Conservation (phyloP, 2,329 filamentous ascomycete species). For the Penicillium sp. region DNA sequence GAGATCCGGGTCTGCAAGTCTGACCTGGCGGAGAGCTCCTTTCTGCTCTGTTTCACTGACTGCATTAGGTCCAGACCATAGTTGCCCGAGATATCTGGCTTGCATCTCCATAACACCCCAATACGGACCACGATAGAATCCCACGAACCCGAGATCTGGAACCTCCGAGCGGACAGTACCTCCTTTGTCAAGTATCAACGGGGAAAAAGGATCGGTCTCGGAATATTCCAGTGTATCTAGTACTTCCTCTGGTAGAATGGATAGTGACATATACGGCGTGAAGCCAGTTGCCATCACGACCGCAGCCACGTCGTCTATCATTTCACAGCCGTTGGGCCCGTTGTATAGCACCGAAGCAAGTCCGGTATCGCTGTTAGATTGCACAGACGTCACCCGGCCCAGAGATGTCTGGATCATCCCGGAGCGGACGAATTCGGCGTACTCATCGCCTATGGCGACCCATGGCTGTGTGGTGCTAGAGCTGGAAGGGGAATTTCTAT, state of each 20-base stretch:
- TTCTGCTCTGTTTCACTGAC: constrained; percentile 25
- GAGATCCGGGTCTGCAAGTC: constrained; percentile 13
- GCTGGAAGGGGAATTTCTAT: constrained; percentile 35
- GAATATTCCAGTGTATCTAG: constrained; percentile 58
- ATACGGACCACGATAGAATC: constrained; percentile 78
- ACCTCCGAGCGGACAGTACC: constrained; percentile 59
- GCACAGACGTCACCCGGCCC: constrained; percentile 38
- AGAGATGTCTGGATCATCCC: constrained; percentile 54
- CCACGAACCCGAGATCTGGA: constrained; percentile 69
- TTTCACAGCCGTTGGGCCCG: constrained; percentile 32
- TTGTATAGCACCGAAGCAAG: constrained; percentile 37
- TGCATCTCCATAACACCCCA: constrained; percentile 90
- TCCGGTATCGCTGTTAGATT: neutral
- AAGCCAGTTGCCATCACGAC: constrained; percentile 76
- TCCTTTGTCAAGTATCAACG: constrained; percentile 65
- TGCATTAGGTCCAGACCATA: constrained; percentile 50
- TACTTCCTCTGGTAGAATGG: constrained; percentile 59
- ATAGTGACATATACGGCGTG: constrained; percentile 59
- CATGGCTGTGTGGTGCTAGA: constrained; percentile 54
- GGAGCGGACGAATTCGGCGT: constrained; percentile 68
- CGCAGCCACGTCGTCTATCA: constrained; percentile 58
- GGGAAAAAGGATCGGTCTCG: constrained; percentile 53
- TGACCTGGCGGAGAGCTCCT: constrained; percentile 24
- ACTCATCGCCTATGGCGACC: constrained; percentile 67
- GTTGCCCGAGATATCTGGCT: constrained; percentile 61